phyloP scores from a whole-genome alignment of 2,329 filamentous ascomycete species.

The Exophiala lecanii-corni region DNA sequence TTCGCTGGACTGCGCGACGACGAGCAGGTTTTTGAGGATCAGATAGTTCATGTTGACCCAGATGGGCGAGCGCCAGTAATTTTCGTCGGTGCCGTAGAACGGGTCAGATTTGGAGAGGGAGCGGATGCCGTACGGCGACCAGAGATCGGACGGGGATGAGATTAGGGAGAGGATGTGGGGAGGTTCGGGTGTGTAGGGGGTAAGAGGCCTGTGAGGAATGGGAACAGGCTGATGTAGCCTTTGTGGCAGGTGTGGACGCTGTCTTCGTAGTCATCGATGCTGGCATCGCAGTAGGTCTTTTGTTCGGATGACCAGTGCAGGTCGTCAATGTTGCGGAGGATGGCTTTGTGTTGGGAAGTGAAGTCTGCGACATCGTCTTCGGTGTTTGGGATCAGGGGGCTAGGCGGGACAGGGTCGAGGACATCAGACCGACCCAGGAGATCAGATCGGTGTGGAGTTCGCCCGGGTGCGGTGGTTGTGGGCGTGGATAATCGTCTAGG shows the following conservation, averaged over 20 bases:
- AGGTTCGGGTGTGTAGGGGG: constrained; percentile 69
- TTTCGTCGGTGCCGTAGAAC: constrained; percentile 85
- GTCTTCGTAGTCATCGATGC: constrained; percentile 93
- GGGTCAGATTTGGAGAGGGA: constrained; percentile 80
- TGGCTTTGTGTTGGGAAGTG: constrained; percentile 66
- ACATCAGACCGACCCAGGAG: constrained; percentile 97
- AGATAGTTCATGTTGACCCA: constrained; percentile 98
- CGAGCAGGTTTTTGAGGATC: constrained; percentile 69
- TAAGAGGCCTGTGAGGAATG: constrained; percentile 80
- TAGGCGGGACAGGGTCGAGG: constrained; percentile 75
- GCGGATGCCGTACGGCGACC: constrained; percentile 81
- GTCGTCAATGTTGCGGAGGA: constrained; percentile 81
- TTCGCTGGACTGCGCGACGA: constrained; percentile 44
- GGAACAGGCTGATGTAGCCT: constrained; percentile 90
- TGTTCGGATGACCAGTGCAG: constrained; percentile 83
- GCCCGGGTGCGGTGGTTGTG: constrained; percentile 88
- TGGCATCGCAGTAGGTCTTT: constrained; percentile 88
- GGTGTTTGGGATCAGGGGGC: constrained; percentile 67
- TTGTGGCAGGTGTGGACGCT: constrained; percentile 87
- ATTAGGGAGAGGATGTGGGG: constrained; percentile 73
- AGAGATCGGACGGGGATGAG: constrained; percentile 77
- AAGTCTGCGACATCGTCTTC: constrained; percentile 71
- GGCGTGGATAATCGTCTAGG: constrained; percentile 90
- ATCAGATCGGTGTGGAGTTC: constrained; percentile 94
- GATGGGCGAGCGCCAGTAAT: constrained; percentile 93